Percentiles rank a stretch among this genome's conserved stretches.
Evolutionary conservation across 2,329 filamentous ascomycete species (phyloP).

Genomic region (Clonostachys chloroleuca): DNA sequence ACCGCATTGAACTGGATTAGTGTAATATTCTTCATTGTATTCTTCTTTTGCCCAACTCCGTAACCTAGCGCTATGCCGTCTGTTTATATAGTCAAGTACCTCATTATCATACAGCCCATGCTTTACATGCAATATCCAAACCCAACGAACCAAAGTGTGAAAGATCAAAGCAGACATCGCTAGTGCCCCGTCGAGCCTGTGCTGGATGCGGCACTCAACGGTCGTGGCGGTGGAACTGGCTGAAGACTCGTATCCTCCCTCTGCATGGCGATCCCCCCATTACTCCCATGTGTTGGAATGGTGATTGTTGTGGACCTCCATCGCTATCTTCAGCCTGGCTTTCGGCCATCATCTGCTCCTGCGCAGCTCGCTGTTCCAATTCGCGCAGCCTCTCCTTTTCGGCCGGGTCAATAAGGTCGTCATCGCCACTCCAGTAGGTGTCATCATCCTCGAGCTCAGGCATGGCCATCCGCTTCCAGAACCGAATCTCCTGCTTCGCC

Average conservation of each 20-base stretch:
- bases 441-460: slow-evolving; percentile 56
- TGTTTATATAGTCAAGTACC: too few species aligned
- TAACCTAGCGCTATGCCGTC: too few species aligned
- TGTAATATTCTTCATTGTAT: too few species aligned
- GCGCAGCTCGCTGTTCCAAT: slow-evolving; percentile 37
- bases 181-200: slow-evolving; percentile 30
- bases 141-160: too few species aligned
- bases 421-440: slow-evolving; percentile 59
- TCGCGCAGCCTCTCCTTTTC: slow-evolving; percentile 54
- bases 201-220: slow-evolving; percentile 33
- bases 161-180: too few species aligned
- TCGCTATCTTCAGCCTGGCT: slow-evolving; percentile 26
- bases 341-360: slow-evolving; percentile 19
- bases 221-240: slow-evolving; percentile 24
- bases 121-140: too few species aligned
- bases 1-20: too few species aligned
- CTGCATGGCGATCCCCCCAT: slow-evolving; percentile 33
- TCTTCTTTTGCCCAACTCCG: too few species aligned
- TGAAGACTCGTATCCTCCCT: slow-evolving; percentile 24
- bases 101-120: too few species aligned
- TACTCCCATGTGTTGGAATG: slow-evolving; percentile 12
- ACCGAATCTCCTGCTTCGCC: slow-evolving; percentile 53
- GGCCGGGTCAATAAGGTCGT: slow-evolving; percentile 56
- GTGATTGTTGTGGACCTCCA: slow-evolving; percentile 14
- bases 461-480: slow-evolving; percentile 65